Conservation (phyloP, 139 green algal genomes). For the Chlamydomonas schloesseri region DNA sequence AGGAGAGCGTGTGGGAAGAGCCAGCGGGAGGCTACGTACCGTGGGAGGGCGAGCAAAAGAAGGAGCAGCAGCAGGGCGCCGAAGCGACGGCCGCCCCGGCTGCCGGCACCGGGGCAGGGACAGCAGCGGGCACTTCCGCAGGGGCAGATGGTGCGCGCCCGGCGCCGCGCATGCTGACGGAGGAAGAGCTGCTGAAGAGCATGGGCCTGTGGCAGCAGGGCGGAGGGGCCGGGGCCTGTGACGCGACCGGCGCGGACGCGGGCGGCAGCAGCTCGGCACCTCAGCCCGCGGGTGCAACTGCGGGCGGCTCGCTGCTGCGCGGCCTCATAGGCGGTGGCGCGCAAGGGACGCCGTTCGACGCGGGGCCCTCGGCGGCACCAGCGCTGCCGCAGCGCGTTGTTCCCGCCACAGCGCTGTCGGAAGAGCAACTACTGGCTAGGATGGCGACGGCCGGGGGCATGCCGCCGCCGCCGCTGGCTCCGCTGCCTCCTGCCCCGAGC, state of each 20-base stretch:
- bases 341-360: too few species aligned
- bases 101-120: neutral
- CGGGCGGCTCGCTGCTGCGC: too few species aligned
- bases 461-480: neutral
- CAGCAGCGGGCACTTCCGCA: neutral
- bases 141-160: neutral
- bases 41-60: neutral
- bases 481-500: neutral
- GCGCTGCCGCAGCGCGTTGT: neutral
- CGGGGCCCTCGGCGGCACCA: too few species aligned
- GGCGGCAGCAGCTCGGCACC: too few species aligned
- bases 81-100: neutral
- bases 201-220: constrained; percentile 15
- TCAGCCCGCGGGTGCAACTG: too few species aligned
- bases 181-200: constrained; percentile 15
- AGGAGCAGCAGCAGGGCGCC: neutral
- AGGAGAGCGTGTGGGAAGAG: constrained; percentile 33
- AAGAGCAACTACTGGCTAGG: constrained; percentile 23
- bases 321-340: too few species aligned
- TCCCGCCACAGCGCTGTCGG: constrained; percentile 6
- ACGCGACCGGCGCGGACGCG: neutral
- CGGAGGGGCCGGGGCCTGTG: neutral
- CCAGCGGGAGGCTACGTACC: constrained; percentile 23
- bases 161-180: constrained; percentile 19
- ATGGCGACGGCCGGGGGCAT: neutral